A percentile compares a stretch with the other conserved stretches of the same genome.
phyloP scores from a whole-genome alignment of 1,284 basidiomycete species.

The Cutaneotrichosporon mucoides region DNA sequence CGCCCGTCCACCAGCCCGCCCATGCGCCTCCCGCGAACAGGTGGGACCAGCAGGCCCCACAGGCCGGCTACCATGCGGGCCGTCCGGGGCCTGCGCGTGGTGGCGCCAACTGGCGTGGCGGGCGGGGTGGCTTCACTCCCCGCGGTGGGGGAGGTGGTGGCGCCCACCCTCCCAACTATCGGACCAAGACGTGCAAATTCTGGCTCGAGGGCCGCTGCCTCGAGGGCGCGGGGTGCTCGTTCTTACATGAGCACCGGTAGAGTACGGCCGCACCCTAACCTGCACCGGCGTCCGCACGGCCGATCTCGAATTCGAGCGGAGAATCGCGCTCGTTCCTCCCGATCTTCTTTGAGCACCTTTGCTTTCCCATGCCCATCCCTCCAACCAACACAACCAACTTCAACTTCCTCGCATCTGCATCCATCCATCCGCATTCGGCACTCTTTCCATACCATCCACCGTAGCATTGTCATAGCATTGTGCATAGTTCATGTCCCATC shows the following conservation, averaged over 20 bases:
- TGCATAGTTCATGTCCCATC: not conserved
- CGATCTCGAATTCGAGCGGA: too few relatives aligned
- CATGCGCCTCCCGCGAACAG: not conserved
- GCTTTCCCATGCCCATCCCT: too few relatives aligned
- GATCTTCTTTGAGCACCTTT: too few relatives aligned
- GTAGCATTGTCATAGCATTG: not conserved
- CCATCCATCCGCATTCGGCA: not conserved
- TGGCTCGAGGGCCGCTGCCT: not conserved
- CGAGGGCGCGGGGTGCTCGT: not conserved
- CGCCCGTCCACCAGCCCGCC: not conserved
- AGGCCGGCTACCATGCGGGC: too few relatives aligned
- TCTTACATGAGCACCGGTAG: not conserved
- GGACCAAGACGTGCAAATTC: not conserved
- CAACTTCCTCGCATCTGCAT: too few relatives aligned
- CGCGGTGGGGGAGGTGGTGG: not conserved
- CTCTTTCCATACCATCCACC: not conserved
- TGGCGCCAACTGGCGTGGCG: not conserved
- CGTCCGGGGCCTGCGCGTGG: too few relatives aligned
- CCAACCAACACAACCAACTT: too few relatives aligned
- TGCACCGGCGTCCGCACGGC: not conserved
- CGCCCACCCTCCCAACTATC: not conserved
- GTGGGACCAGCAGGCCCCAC: not conserved
- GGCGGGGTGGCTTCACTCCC: not conserved
- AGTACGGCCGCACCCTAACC: too few relatives aligned
- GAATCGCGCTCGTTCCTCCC: too few relatives aligned